Conservation (phyloP, 1,139 yeast genomes). For the Geotrichum citri-aurantii region DNA sequence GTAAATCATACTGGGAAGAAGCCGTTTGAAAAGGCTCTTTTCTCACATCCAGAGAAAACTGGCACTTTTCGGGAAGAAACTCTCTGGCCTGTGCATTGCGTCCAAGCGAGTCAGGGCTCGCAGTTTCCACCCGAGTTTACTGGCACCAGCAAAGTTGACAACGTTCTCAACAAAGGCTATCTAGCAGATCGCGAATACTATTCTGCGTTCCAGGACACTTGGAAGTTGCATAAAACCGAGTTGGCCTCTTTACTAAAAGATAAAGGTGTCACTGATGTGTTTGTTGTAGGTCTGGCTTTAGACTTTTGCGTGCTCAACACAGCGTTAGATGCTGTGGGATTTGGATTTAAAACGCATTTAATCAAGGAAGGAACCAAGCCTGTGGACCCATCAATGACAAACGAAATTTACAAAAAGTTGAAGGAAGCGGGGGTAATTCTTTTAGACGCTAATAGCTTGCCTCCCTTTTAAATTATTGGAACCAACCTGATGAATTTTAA, state of each 20-base stretch:
- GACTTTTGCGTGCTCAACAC: conserved; percentile 81
- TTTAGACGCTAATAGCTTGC: background rate
- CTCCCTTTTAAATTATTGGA: too few relatives aligned
- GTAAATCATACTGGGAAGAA: conserved; percentile 48
- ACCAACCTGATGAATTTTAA: too few relatives aligned
- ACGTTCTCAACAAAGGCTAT: conserved; percentile 60
- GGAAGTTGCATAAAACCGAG: conserved; percentile 69
- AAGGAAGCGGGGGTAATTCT: conserved; percentile 13
- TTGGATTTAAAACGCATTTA: conserved; percentile 62
- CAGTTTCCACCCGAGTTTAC: conserved; percentile 49
- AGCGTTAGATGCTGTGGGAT: conserved; percentile 57
- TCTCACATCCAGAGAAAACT: conserved; percentile 48
- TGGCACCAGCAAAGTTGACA: conserved; percentile 23
- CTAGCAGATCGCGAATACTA: conserved; percentile 73
- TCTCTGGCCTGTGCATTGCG: conserved; percentile 91
- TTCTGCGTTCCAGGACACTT: conserved; percentile 79
- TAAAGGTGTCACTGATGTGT: conserved; percentile 52
- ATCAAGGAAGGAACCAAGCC: conserved; percentile 49
- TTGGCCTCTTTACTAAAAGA: conserved; percentile 45
- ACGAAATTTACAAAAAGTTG: conserved; percentile 4
- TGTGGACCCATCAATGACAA: conserved; percentile 38
- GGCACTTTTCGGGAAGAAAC: conserved; percentile 36
- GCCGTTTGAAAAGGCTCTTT: conserved; percentile 46
- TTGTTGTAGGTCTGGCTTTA: conserved; percentile 74
- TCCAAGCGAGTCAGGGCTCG: conserved; percentile 65